Base-by-base conservation (phyloP, 2,329 filamentous ascomycete species). In the Talaromyces sp. region DNA sequence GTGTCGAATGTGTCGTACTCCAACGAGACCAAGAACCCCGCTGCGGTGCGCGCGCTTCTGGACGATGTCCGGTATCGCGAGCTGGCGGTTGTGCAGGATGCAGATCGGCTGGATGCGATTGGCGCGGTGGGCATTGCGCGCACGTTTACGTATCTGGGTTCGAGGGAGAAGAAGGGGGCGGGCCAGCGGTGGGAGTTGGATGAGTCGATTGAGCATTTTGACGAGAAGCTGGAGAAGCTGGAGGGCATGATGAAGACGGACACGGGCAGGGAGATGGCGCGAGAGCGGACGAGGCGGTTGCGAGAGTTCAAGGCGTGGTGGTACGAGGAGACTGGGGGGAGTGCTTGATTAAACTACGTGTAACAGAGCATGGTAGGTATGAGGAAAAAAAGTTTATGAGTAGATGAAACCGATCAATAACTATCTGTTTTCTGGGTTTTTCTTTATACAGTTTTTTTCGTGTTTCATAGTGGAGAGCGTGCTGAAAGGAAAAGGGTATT, bases 71-170 rank as follows among this genome's bases (percentile, higher is more conserved):
- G 70, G 4, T 80, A 90, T 72, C 91, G 91, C 1, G 91, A 95
- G 73, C 79, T 95, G 36, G 92, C 86, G 0, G 85, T 96, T 55
- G 92, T 97, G 33, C 93, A 97, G 77, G 93, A 97, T 74, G 93
- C 93, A 4, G 93, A 97, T 78, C 83, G 93, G 7, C 80, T 98
- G n/a, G 93, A 98, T 76, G 90, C 92, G 4, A 87, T 97, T 56
- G 93, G 93, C 0, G 91, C 90, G 0, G 85, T 97, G 32, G 93
- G 93, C 0, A 88, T 96, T 61, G 93, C 85, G 2, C 81, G 93
- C 51, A 85, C 85, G 47, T 93, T 95, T 72, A 87, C 88, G 0
- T 97, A 87, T 72, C 86, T 89, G 0, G 92, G 88, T 0, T 88
- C 87, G 9, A 69, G 71, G 30, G 70, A 68, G 47, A 59, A 65